Base-by-base conservation (phyloP, 2,329 filamentous ascomycete species). In the Nannizzia gypsea region DNA sequence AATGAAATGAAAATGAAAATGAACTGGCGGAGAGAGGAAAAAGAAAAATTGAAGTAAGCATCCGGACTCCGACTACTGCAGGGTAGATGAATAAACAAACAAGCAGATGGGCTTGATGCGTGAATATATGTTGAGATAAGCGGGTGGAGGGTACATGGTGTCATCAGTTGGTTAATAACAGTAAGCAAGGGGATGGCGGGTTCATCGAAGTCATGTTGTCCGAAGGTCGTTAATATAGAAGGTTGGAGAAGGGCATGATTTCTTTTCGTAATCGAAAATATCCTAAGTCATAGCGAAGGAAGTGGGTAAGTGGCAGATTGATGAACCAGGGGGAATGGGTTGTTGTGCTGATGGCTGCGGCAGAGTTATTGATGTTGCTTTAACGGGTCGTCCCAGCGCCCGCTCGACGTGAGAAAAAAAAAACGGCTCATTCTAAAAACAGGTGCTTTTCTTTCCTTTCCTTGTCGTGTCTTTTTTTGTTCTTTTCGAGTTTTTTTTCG, bases 51-150 rank as follows among this genome's bases (percentile, higher is more conserved):
- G 13, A 22, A 40, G 22, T 9, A 22, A 17, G 22, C 28, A 50
- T 50, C 48, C 48, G 26, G 48, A 54, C 48, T 54, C 48, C 48
- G 48, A 54, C 26, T 34, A 54, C 48, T 54, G 48, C 48, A 54
- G 48, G 28, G 3, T 36, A 36, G 31, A 36, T 36, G 31, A 36
- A 36, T 11, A 54, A 31, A 34, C 22, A 28, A 31, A 17, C 6
- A 54, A 34, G 31, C 26, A 9, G n/a, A 20, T 11, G 13, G 48
- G 48, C 48, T 54, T 54, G 48, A 54, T 34, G 48, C 48, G 48
- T 54, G 20, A 34, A 54, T 54, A 54, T 42, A 42, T 42, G 6
- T 26, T 26, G 48, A 2, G 48, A 28, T 15, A 11, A 42, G 11
- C 1, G 15, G 26, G 26, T n/a, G 20, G 15, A 54, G 28, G 31